Percentiles rank a stretch among this genome's conserved stretches.
Evolutionary conservation across 1,284 basidiomycete genomes (phyloP).

Genomic region (Melampsora larici-populina): DNA sequence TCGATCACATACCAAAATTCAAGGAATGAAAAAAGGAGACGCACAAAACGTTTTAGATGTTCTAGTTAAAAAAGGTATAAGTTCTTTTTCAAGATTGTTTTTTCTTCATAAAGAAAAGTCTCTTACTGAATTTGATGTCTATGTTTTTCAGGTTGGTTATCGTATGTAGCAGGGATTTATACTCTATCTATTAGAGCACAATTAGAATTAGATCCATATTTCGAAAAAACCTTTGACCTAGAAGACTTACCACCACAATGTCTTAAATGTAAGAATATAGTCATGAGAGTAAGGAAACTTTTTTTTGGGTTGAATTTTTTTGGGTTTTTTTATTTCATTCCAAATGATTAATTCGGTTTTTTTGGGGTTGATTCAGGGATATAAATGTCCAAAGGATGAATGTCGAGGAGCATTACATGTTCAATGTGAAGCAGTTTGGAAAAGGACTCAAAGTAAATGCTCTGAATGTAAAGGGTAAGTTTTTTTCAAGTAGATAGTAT

Average conservation of each 20-base stretch:
- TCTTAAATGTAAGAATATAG: slow-evolving; percentile 22
- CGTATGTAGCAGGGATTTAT: slow-evolving; percentile 2
- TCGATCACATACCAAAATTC: neutral
- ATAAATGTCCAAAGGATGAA: slow-evolving; percentile 19
- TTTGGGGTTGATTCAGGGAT: neutral
- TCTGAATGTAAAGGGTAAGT: too few species aligned
- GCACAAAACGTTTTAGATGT: slow-evolving; percentile 17
- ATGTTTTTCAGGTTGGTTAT: slow-evolving; percentile 27
- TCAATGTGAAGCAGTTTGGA: neutral
- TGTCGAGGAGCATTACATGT: slow-evolving; percentile 33
- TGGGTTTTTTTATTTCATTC: too few species aligned
- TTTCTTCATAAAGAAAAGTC: too few species aligned
- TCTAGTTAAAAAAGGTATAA: slow-evolving; percentile 20
- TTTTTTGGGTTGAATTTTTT: neutral
- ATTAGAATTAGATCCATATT: slow-evolving; percentile 29
- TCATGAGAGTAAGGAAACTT: slow-evolving; percentile 18
- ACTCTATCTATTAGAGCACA: slow-evolving; percentile 21
- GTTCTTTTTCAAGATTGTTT: neutral
- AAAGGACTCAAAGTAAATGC: too few species aligned
- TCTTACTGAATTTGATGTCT: too few species aligned
- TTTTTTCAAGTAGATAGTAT: too few species aligned
- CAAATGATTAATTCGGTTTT: neutral
- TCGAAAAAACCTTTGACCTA: slow-evolving; percentile 23
- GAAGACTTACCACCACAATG: slow-evolving; percentile 28
- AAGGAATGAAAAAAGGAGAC: slow-evolving; percentile 22